phyloP scores from a whole-genome alignment of 2,329 filamentous ascomycete genomes.

The Colletotrichum chrysophilum region DNA sequence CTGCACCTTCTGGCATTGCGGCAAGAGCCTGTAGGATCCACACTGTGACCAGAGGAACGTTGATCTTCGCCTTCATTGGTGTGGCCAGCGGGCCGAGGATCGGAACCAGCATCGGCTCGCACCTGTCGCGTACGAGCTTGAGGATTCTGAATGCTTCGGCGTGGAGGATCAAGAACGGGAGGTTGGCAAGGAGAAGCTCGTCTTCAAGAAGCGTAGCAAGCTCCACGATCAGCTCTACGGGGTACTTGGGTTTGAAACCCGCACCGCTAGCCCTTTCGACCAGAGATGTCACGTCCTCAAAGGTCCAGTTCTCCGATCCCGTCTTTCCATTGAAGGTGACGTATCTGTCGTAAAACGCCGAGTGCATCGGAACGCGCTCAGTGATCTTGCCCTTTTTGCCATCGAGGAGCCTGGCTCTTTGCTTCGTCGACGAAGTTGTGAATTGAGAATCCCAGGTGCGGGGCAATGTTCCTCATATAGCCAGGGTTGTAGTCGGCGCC shows the following conservation, averaged over 20 bases:
- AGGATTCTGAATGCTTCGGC: not conserved
- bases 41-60: not conserved
- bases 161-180: not conserved
- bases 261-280: not conserved
- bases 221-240: not conserved
- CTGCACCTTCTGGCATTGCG: not conserved
- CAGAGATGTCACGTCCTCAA: not conserved
- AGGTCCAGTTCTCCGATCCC: not conserved
- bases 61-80: not conserved
- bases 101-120: not conserved
- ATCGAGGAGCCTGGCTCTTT: not conserved
- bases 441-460: not conserved
- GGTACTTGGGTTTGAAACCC: not conserved
- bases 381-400: not conserved
- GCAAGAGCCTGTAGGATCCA: not conserved
- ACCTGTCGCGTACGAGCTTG: not conserved
- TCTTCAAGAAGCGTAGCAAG: not conserved
- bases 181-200: not conserved
- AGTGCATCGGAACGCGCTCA: not conserved
- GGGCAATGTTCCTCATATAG: not conserved
- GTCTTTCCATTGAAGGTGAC: not conserved
- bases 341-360: not conserved
- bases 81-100: not conserved
- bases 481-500: not conserved
- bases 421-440: not conserved